phyloP scores from a whole-genome alignment of 352 stramenopile genomes.

The Pythium plurisporium region DNA sequence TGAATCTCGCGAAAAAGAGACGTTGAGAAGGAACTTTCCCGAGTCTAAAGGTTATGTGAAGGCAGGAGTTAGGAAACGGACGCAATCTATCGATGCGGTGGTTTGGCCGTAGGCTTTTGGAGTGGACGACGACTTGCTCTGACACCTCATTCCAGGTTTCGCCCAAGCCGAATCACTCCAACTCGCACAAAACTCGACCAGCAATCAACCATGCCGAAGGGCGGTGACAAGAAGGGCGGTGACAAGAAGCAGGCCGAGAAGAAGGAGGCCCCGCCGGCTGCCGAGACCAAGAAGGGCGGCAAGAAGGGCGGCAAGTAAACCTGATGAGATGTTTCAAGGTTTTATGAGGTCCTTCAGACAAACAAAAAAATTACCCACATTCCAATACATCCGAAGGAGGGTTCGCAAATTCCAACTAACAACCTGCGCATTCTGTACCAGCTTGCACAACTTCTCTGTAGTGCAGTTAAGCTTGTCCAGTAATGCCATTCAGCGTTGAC shows the following conservation, averaged over 20 bases:
- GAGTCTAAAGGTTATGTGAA: neutral
- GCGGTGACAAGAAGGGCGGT: constrained; percentile 20
- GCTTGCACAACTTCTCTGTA: neutral
- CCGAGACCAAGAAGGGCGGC: constrained; percentile 31
- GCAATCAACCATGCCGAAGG: constrained; percentile 17
- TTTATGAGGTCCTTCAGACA: too few relatives aligned
- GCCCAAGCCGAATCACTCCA: constrained; percentile 1
- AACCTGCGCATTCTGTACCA: neutral
- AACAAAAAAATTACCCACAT: too few relatives aligned
- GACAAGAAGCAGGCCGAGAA: constrained; percentile 25
- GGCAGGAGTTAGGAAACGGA: neutral
- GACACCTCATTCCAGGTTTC: constrained; percentile 12
- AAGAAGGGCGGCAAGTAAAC: constrained; percentile 46
- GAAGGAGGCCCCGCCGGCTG: constrained; percentile 21
- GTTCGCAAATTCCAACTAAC: too few relatives aligned
- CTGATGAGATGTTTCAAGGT: too few relatives aligned
- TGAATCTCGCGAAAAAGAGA: too few relatives aligned
- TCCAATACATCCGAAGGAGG: too few relatives aligned
- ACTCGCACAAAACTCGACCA: neutral
- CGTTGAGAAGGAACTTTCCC: too few relatives aligned
- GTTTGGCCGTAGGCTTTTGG: neutral
- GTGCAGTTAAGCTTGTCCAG: neutral
- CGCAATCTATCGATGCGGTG: neutral
- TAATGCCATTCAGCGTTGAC: neutral
- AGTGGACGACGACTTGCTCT: neutral